These are phyloP conservation scores for Pichia gijzeniarum DNA, from an alignment of 805 yeast genomes.

Conservation along the genomic window DNA sequence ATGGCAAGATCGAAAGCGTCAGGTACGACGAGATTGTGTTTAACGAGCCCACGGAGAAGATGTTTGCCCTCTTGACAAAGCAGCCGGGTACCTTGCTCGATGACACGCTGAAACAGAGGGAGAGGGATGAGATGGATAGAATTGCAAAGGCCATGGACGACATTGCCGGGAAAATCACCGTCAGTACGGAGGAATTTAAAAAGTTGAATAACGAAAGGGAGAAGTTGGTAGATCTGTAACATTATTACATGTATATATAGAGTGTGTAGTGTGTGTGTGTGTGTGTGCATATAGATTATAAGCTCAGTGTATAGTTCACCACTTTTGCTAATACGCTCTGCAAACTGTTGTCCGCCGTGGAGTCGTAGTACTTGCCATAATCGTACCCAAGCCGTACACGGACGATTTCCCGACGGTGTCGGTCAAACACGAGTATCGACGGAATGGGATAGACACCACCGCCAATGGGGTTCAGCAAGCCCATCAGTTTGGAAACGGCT, in stretches of 20 bases:
- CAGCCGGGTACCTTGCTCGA: conserved; percentile 52
- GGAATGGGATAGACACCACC: conserved; percentile 31
- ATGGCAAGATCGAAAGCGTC: conserved; percentile 47
- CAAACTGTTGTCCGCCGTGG: conserved; percentile 12
- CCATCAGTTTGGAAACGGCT: conserved; percentile 18
- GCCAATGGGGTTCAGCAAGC: conserved; percentile 30
- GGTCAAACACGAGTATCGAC: conserved; percentile 24
- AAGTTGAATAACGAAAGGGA: conserved; percentile 28
- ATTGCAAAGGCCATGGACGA: conserved; percentile 33
- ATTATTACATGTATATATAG: not conserved
- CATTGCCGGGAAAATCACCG: conserved; percentile 23
- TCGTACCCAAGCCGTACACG: conserved; percentile 26
- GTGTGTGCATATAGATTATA: no score
- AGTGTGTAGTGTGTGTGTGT: no score
- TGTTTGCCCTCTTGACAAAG: conserved; percentile 70
- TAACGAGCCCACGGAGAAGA: conserved; percentile 88
- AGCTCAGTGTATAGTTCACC: conserved; percentile 11
- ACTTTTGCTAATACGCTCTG: conserved; percentile 15
- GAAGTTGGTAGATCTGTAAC: conserved; percentile 17
- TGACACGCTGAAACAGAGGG: conserved; percentile 41
- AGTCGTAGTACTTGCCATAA: conserved; percentile 16
- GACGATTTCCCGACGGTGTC: conserved; percentile 19
- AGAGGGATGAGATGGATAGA: conserved; percentile 58
- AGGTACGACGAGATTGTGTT: conserved; percentile 89
- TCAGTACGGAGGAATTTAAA: conserved; percentile 22